Evolutionary conservation across 768 basidiomycete genomes (phyloP).

Genomic region (Lentinus brumalis): DNA sequence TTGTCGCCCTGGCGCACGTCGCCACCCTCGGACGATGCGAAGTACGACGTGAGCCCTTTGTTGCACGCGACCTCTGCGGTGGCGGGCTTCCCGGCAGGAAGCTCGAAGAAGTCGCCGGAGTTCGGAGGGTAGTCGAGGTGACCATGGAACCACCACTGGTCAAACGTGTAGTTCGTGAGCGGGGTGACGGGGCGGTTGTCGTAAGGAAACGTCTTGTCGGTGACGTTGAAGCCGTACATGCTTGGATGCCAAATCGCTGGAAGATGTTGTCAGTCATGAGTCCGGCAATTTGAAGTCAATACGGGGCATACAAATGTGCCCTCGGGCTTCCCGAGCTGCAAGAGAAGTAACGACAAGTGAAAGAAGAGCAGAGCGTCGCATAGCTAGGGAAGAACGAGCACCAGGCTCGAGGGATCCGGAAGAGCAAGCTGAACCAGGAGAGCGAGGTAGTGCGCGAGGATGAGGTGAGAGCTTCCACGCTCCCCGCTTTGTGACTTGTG

Average conservation of each 20-base stretch:
- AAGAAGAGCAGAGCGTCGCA: not conserved
- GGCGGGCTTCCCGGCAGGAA: constrained; percentile 57
- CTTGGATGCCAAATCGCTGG: constrained; percentile 54
- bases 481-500: not conserved
- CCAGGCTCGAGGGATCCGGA: constrained; percentile 13
- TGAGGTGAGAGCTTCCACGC: not conserved
- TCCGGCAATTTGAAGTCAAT: not conserved
- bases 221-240: constrained; percentile 74
- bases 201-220: constrained; percentile 51
- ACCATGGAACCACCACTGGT: constrained; percentile 62
- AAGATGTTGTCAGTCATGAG: not conserved
- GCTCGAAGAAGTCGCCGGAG: constrained; percentile 54
- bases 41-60: constrained; percentile 63
- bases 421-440: not conserved
- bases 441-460: not conserved
- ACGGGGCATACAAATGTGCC: constrained; percentile 10
- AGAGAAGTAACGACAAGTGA: not conserved
- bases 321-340: not conserved
- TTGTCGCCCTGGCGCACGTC: constrained; percentile 54
- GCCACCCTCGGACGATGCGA: constrained; percentile 47
- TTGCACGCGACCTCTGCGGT: constrained; percentile 59
- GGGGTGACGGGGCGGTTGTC: constrained; percentile 64
- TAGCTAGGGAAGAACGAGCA: constrained; percentile 7
- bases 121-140: constrained; percentile 63
- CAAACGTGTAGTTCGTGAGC: constrained; percentile 40